phyloP scores from a whole-genome alignment of 2,329 filamentous ascomycete genomes.

The Incumbomyces delicatus region DNA sequence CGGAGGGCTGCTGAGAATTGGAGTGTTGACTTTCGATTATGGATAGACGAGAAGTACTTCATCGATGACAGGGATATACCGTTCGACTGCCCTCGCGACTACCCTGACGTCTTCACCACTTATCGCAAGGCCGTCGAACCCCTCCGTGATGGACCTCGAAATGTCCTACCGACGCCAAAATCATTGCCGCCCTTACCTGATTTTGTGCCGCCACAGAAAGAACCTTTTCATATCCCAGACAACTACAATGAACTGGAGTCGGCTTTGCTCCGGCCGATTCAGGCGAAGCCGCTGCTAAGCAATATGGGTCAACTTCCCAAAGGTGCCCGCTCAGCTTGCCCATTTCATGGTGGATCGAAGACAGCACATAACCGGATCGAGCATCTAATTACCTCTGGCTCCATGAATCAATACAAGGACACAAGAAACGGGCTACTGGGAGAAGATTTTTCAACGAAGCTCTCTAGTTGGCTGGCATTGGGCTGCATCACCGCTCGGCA shows the following conservation, averaged over 20 bases:
- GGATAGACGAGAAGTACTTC: slow-evolving; percentile 68
- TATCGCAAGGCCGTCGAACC: slow-evolving; percentile 67
- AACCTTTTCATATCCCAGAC: slow-evolving; percentile 55
- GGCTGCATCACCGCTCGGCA: slow-evolving; percentile 66
- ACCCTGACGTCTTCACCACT: slow-evolving; percentile 66
- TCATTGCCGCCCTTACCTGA: slow-evolving; percentile 50
- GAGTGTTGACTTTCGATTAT: slow-evolving; percentile 53
- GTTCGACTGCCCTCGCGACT: slow-evolving; percentile 45
- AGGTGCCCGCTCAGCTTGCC: slow-evolving; percentile 50
- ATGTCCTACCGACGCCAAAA: slow-evolving; percentile 44
- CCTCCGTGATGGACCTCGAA: slow-evolving; percentile 54
- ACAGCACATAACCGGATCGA: slow-evolving; percentile 49
- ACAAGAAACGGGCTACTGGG: slow-evolving; percentile 64
- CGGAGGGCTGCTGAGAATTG: slow-evolving; percentile 43
- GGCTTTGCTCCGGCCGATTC: slow-evolving; percentile 50
- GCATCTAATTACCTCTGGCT: slow-evolving; percentile 51
- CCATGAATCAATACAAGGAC: slow-evolving; percentile 56
- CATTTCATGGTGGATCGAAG: slow-evolving; percentile 59
- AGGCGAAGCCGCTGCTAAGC: slow-evolving; percentile 37
- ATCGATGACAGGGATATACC: slow-evolving; percentile 64
- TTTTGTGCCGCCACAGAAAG: slow-evolving; percentile 47
- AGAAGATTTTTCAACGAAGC: slow-evolving; percentile 62
- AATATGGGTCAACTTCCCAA: slow-evolving; percentile 44
- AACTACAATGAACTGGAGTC: slow-evolving; percentile 44
- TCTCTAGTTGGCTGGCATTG: slow-evolving; percentile 63